Evolutionary conservation across 2,329 filamentous ascomycete genomes (phyloP).

Genomic region (Aureobasidium namibiae): DNA sequence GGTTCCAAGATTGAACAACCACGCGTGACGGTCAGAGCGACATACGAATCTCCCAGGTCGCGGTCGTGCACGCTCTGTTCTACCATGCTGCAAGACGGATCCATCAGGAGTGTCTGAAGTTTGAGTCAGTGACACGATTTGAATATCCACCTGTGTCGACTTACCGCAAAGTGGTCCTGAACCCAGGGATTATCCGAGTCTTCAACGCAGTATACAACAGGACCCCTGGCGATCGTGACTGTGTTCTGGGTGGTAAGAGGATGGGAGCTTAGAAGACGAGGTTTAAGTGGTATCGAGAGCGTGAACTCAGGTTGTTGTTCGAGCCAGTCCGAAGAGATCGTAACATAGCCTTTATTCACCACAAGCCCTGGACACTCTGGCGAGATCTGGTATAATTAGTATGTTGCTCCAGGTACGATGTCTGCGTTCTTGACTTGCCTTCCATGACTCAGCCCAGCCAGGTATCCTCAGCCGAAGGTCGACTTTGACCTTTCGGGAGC

Average conservation of each 20-base stretch:
- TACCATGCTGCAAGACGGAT: neutral
- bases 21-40: neutral
- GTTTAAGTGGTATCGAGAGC: constrained; percentile 40
- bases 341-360: constrained; percentile 43
- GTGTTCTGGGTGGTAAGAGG: constrained; percentile 50
- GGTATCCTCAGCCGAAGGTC: constrained; percentile 47
- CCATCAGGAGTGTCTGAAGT: neutral
- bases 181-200: constrained; percentile 52
- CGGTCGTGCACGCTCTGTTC: neutral
- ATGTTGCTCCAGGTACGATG: neutral
- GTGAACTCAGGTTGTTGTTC: constrained; percentile 34
- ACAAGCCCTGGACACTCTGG: constrained; percentile 27
- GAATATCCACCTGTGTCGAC: neutral
- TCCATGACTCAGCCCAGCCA: constrained; percentile 37
- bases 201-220: constrained; percentile 54
- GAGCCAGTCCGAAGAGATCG: constrained; percentile 28
- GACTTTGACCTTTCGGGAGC: constrained; percentile 25
- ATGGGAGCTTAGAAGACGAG: constrained; percentile 39
- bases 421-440: constrained; percentile 19
- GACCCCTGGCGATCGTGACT: constrained; percentile 47
- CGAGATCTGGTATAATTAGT: constrained; percentile 23
- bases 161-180: constrained; percentile 45
- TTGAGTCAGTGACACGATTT: neutral
- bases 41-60: neutral
- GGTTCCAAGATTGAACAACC: neutral